A percentile compares a stretch with the other conserved stretches of the same genome.
These are phyloP conservation scores for Aspergillus carlsbadensis DNA, from an alignment of 495 filamentous ascomycete species.

Conservation along the genomic window DNA sequence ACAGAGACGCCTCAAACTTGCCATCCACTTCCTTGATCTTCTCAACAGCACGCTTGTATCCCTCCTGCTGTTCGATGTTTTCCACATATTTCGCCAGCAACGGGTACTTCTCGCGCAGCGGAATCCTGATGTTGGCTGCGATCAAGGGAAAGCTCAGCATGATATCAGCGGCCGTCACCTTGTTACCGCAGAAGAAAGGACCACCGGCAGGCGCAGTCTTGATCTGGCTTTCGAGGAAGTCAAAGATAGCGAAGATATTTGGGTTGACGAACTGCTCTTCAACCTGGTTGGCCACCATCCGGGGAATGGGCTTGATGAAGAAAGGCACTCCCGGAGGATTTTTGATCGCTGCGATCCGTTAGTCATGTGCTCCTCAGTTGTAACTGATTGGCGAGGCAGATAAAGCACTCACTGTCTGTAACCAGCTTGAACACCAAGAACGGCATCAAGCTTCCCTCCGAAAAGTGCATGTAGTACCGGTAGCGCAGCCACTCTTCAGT, in stretches of 20 bases:
- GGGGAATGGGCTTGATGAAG: constrained; percentile 78
- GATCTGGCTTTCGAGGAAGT: constrained; percentile 72
- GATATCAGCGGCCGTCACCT: constrained; percentile 79
- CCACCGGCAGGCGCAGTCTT: constrained; percentile 61
- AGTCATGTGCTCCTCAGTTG: neutral
- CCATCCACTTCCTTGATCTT: constrained; percentile 65
- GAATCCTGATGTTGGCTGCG: constrained; percentile 41
- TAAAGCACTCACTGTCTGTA: constrained; percentile 49
- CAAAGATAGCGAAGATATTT: constrained; percentile 62
- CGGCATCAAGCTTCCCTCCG: constrained; percentile 77
- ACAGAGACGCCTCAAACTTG: constrained; percentile 46
- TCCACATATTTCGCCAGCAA: constrained; percentile 62
- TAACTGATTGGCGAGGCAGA: neutral
- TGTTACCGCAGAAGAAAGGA: constrained; percentile 66
- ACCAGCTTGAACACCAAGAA: constrained; percentile 60
- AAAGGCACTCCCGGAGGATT: constrained; percentile 66
- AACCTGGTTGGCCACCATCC: constrained; percentile 61
- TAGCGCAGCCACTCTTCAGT: constrained; percentile 74
- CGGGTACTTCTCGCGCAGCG: constrained; percentile 58
- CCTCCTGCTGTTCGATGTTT: constrained; percentile 58
- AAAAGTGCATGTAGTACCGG: constrained; percentile 79
- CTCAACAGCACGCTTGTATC: constrained; percentile 57
- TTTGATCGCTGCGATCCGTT: constrained; percentile 51
- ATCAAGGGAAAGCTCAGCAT: constrained; percentile 73
- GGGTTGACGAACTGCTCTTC: constrained; percentile 58